Percentiles rank a stretch among this genome's conserved stretches.
These are phyloP conservation scores for Leishmania guyanensis DNA, from an alignment of 208 protist genomes.

Conservation along the genomic window DNA sequence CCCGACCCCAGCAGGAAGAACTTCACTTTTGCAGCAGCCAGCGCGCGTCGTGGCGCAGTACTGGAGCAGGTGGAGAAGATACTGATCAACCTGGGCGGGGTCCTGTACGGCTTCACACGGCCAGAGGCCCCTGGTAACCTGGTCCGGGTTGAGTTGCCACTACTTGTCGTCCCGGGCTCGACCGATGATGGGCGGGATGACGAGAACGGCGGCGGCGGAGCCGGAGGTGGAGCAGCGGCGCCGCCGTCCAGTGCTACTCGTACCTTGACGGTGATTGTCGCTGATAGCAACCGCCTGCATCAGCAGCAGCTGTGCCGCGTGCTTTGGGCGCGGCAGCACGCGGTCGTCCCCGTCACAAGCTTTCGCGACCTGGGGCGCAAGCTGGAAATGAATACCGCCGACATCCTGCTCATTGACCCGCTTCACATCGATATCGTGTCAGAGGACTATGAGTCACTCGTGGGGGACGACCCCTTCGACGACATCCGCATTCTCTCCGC, in stretches of 20 bases:
- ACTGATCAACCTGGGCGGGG: constrained; percentile 62
- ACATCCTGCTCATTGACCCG: constrained; percentile 87
- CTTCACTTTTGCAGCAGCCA: background rate
- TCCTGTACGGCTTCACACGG: constrained; percentile 63
- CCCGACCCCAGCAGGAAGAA: background rate
- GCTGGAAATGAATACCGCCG: constrained; percentile 52
- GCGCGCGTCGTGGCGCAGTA: constrained; percentile 22
- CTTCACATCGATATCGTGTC: constrained; percentile 58
- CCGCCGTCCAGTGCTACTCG: constrained; percentile 22
- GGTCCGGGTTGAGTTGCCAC: constrained; percentile 71
- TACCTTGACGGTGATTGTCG: constrained; percentile 76
- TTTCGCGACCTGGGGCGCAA: constrained; percentile 73
- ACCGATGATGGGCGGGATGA: constrained; percentile 43
- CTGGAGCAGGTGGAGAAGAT: constrained; percentile 47
- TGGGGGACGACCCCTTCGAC: constrained; percentile 63
- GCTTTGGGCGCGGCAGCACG: constrained; percentile 83
- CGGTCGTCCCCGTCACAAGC: constrained; percentile 79
- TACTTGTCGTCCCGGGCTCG: constrained; percentile 69
- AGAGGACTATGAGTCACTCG: constrained; percentile 59
- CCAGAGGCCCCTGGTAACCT: constrained; percentile 58
- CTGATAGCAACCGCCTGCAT: constrained; percentile 67
- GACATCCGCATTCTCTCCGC: constrained; percentile 44
- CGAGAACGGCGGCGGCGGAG: constrained; percentile 12
- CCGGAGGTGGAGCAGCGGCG: background rate
- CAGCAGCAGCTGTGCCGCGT: constrained; percentile 74